Evolutionary conservation across 345 rosid species (phyloP).

Genomic region (Ceriops tagal): DNA sequence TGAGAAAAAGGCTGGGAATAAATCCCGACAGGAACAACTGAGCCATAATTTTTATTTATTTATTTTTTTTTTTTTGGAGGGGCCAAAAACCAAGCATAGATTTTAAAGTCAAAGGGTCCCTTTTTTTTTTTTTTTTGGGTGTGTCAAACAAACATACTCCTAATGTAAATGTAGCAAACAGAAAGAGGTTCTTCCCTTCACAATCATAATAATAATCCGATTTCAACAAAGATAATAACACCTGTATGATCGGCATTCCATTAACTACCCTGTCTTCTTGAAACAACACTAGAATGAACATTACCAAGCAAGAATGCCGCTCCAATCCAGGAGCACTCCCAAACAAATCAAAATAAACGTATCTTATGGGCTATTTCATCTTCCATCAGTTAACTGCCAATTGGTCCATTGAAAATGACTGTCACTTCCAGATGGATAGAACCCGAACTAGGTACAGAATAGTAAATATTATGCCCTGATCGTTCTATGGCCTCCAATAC

Average conservation of each 20-base stretch:
- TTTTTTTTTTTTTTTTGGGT: too few species aligned
- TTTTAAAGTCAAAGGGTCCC: too few species aligned
- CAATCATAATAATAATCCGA: not conserved
- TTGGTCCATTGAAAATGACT: conserved; percentile 4
- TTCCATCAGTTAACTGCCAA: conserved; percentile 12
- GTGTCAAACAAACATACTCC: too few species aligned
- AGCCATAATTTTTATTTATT: too few species aligned
- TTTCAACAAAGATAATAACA: conserved; percentile 7
- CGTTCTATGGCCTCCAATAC: too few species aligned
- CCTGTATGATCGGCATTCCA: conserved; percentile 1
- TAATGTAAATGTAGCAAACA: too few species aligned
- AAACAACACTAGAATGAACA: conserved; percentile 2
- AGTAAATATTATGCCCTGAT: too few species aligned
- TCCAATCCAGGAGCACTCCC: not conserved
- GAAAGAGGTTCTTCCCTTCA: conserved; percentile 3
- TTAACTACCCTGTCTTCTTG: conserved; percentile 1
- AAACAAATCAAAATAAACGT: not conserved
- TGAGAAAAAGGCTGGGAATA: too few species aligned
- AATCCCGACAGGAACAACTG: too few species aligned
- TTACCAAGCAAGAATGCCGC: not conserved
- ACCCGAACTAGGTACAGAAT: too few species aligned
- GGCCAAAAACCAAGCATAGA: too few species aligned
- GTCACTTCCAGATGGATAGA: not conserved
- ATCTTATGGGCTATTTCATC: not conserved
- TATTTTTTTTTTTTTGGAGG: too few species aligned